Evolutionary conservation across 2,329 filamentous ascomycete species (phyloP).

Genomic region (Tolypocladium amazonense): DNA sequence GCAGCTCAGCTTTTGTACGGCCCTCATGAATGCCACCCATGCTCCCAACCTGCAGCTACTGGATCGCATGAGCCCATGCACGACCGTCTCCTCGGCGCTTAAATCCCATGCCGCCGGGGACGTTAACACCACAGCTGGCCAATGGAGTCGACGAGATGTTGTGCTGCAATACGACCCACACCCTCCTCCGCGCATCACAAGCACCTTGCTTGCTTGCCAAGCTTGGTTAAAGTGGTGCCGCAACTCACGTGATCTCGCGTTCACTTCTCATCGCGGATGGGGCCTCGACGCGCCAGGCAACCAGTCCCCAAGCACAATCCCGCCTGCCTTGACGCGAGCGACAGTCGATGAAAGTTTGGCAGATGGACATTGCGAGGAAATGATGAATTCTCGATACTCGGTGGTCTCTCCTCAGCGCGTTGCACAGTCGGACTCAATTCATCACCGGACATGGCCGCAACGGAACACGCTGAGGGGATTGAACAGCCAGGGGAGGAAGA

Average conservation of each 20-base stretch:
- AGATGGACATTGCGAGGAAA: neutral
- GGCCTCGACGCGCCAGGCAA: too few species aligned
- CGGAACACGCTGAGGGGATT: neutral
- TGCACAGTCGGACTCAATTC: neutral
- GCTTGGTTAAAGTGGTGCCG: neutral
- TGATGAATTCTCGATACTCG: neutral
- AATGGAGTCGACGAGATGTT: neutral
- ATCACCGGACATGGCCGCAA: conserved; percentile 1
- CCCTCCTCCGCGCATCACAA: neutral
- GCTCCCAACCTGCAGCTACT: neutral
- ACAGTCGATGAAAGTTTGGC: neutral
- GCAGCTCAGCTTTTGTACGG: conserved; percentile 13
- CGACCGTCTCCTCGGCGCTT: neutral
- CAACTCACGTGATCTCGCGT: conserved; percentile 4
- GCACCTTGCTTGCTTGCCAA: neutral
- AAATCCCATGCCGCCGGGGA: neutral
- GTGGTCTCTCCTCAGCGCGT: neutral
- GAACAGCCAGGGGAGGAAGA: conserved; percentile 18
- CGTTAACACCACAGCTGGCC: neutral
- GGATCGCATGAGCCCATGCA: neutral
- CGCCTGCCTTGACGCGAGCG: neutral
- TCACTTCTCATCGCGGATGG: neutral
- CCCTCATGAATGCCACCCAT: neutral
- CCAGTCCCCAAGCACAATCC: neutral
- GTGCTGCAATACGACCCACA: neutral